These are phyloP conservation scores for Microdochium trichocladiopsis DNA, from an alignment of 2,329 filamentous ascomycete species.

Conservation along the genomic window DNA sequence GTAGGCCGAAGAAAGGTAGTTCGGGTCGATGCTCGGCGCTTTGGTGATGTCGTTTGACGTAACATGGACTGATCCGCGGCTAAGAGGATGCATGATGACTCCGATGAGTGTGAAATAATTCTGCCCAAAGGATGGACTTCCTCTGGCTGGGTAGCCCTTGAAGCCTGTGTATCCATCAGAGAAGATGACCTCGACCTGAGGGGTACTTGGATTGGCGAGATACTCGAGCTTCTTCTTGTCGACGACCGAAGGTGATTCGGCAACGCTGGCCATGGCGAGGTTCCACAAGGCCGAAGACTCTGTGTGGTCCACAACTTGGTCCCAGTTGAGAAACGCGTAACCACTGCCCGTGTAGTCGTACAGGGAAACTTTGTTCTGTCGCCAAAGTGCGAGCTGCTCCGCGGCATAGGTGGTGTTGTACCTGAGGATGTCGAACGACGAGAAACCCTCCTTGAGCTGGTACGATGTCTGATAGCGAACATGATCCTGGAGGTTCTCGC, in stretches of 20 bases:
- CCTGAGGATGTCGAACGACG: background rate
- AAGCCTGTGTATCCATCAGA: slow-evolving; percentile 35
- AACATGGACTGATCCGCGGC: slow-evolving; percentile 29
- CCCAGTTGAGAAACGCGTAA: slow-evolving; percentile 34
- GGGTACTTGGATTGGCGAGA: slow-evolving; percentile 25
- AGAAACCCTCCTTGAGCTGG: background rate
- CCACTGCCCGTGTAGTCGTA: slow-evolving; percentile 31
- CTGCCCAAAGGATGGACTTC: slow-evolving; percentile 17
- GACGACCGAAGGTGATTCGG: slow-evolving; percentile 18
- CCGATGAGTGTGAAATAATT: slow-evolving; percentile 18
- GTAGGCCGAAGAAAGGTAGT: slow-evolving; percentile 1
- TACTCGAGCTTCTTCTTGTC: slow-evolving; percentile 31
- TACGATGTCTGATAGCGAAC: slow-evolving; percentile 9
- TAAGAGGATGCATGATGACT: slow-evolving; percentile 22
- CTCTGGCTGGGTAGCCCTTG: slow-evolving; percentile 22
- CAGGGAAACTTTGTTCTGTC: slow-evolving; percentile 19
- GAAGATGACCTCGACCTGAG: slow-evolving; percentile 35
- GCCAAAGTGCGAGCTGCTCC: slow-evolving; percentile 28
- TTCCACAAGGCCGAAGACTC: slow-evolving; percentile 15
- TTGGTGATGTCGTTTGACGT: slow-evolving; percentile 20
- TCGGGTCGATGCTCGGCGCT: slow-evolving; percentile 22
- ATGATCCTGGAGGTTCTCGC: slow-evolving; percentile 42
- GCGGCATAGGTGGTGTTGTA: slow-evolving; percentile 11
- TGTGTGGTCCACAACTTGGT: slow-evolving; percentile 22
- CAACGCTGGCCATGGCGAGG: slow-evolving; percentile 23